Conservation (phyloP, 768 basidiomycete species). For the Russula dissimulans region DNA sequence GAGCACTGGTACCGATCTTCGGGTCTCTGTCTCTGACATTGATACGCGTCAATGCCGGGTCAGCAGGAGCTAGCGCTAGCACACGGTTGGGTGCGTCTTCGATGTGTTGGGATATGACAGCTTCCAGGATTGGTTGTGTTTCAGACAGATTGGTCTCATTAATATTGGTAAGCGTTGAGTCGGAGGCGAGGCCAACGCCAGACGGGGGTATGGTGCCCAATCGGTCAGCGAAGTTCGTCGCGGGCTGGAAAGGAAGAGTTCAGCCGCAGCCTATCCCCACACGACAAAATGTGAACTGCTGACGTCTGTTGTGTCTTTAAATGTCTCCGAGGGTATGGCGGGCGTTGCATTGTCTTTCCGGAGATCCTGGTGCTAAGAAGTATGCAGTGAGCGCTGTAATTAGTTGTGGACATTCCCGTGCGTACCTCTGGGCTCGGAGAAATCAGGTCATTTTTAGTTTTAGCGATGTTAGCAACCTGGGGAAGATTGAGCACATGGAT, state of each 20-base stretch:
- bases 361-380: background rate
- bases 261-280: background rate
- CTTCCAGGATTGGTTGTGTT: background rate
- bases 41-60: background rate
- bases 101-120: background rate
- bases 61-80: background rate
- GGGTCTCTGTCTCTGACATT: background rate
- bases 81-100: background rate
- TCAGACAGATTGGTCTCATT: background rate
- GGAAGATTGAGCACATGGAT: background rate
- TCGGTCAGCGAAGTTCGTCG: background rate
- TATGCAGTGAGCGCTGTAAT: background rate
- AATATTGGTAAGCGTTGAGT: background rate
- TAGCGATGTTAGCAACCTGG: constrained; percentile 8
- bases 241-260: background rate
- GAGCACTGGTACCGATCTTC: background rate
- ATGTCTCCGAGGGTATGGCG: background rate
- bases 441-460: constrained; percentile 3
- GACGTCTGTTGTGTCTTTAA: constrained; percentile 7
- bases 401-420: background rate
- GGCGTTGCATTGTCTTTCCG: background rate
- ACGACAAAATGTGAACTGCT: background rate
- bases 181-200: background rate
- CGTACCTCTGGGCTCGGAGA: background rate
- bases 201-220: background rate